Percentiles rank a stretch among this genome's conserved stretches.
phyloP scores from a whole-genome alignment of 2,329 filamentous ascomycete genomes.

The Claviceps sp. region DNA sequence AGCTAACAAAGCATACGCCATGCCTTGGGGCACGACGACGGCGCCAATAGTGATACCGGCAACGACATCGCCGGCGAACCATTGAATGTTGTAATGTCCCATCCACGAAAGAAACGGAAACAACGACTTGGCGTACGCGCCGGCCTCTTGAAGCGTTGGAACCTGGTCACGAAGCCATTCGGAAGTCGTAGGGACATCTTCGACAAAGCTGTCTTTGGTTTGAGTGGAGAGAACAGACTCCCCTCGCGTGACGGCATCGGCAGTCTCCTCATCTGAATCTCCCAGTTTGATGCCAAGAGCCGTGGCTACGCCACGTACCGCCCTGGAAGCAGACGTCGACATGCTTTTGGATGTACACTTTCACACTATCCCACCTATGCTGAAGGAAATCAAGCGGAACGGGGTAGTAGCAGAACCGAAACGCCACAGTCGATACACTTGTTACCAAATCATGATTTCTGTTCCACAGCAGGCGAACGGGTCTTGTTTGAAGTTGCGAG shows the following conservation, averaged over 20 bases:
- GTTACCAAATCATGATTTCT: neutral
- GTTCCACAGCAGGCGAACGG: neutral
- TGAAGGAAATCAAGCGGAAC: neutral
- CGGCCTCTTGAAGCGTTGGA: conserved; percentile 42
- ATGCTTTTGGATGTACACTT: conserved; percentile 14
- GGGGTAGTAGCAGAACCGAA: neutral
- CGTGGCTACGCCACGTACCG: conserved; percentile 65
- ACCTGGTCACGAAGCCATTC: conserved; percentile 58
- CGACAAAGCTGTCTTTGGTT: conserved; percentile 66
- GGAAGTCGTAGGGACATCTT: conserved; percentile 59
- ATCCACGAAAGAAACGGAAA: conserved; percentile 94
- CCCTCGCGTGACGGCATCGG: conserved; percentile 55
- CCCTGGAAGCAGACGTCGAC: conserved; percentile 33
- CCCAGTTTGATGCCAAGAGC: conserved; percentile 72
- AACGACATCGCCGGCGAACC: conserved; percentile 78
- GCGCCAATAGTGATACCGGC: conserved; percentile 53
- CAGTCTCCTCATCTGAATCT: conserved; percentile 27
- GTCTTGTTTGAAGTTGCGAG: neutral
- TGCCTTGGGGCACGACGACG: conserved; percentile 82
- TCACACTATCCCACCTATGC: neutral
- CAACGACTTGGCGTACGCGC: conserved; percentile 52
- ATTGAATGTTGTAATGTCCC: conserved; percentile 71
- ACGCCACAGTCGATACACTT: neutral
- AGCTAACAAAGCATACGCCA: conserved; percentile 85
- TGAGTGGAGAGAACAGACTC: conserved; percentile 67